Conservation (phyloP, 208 protist genomes). For the Porcisia deanei region DNA sequence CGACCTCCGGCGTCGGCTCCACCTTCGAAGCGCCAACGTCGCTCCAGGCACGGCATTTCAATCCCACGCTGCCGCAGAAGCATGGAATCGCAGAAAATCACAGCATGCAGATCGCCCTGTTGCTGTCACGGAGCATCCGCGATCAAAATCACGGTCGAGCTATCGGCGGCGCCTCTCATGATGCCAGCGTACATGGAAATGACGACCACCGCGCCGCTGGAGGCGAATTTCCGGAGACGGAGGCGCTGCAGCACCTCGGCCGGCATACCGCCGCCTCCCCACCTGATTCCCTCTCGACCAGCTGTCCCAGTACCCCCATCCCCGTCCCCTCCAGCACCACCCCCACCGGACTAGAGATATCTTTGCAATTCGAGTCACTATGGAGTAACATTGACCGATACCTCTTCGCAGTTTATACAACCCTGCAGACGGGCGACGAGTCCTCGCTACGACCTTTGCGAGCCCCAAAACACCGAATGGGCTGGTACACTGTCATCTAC, state of each 20-base stretch:
- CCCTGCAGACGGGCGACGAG: slow-evolving; percentile 37
- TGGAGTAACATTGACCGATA: slow-evolving; percentile 50
- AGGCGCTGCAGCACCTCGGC: not conserved
- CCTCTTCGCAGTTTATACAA: slow-evolving; percentile 43
- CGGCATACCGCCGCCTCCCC: not conserved
- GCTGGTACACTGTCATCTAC: slow-evolving; percentile 77
- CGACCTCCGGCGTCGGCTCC: not conserved
- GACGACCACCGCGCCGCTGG: slow-evolving; percentile 9
- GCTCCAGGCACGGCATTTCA: not conserved
- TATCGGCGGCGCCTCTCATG: slow-evolving; percentile 2
- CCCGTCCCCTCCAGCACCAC: not conserved
- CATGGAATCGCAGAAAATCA: not conserved
- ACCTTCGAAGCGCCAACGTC: not conserved
- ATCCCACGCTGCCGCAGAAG: slow-evolving; percentile 5
- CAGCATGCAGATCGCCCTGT: slow-evolving; percentile 9
- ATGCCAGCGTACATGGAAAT: slow-evolving; percentile 10
- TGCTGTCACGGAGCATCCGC: slow-evolving; percentile 35
- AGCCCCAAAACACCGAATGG: slow-evolving; percentile 65
- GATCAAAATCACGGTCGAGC: slow-evolving; percentile 13
- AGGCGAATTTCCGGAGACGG: not conserved
- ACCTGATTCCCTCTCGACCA: not conserved
- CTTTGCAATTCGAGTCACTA: slow-evolving; percentile 30
- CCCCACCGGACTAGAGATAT: not conserved
- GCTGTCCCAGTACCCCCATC: not conserved
- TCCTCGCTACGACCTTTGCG: slow-evolving; percentile 33